Evolutionary conservation across 164 flowering plant genomes (phyloP).

Genomic region (Stephania yunnanensis): DNA sequence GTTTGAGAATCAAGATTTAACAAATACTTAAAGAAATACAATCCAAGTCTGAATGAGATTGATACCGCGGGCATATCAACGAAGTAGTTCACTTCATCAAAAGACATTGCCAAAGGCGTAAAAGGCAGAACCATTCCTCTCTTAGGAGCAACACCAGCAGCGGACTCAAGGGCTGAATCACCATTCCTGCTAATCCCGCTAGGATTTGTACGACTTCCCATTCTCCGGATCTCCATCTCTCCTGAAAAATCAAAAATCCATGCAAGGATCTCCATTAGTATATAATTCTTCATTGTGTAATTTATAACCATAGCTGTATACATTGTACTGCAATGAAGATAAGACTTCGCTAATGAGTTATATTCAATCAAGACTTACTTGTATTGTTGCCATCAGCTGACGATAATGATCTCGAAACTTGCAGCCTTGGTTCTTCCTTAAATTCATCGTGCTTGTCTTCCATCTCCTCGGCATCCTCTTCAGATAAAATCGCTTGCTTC

Average conservation of each 20-base stretch:
- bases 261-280: not conserved
- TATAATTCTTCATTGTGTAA: not conserved
- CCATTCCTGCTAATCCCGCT: slow-evolving; percentile 33
- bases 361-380: slow-evolving; percentile 27
- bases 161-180: slow-evolving; percentile 39
- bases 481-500: slow-evolving; percentile 34
- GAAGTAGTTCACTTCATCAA: slow-evolving; percentile 66
- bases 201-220: slow-evolving; percentile 40
- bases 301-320: not conserved
- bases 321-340: not conserved
- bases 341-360: not conserved
- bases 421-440: slow-evolving; percentile 16
- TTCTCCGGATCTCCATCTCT: slow-evolving; percentile 48
- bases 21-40: not conserved
- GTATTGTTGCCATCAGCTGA: slow-evolving; percentile 52
- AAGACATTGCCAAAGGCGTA: slow-evolving; percentile 85
- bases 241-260: slow-evolving; percentile 30
- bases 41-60: not conserved
- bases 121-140: slow-evolving; percentile 99
- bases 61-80: slow-evolving; percentile 94
- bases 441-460: slow-evolving; percentile 16
- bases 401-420: slow-evolving; percentile 19
- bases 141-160: slow-evolving; percentile 60
- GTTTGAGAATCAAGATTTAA: not conserved
- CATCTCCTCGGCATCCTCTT: slow-evolving; percentile 24